Conservation (phyloP, 2,329 filamentous ascomycete species). For the Pseudogymnoascus sp. region DNA sequence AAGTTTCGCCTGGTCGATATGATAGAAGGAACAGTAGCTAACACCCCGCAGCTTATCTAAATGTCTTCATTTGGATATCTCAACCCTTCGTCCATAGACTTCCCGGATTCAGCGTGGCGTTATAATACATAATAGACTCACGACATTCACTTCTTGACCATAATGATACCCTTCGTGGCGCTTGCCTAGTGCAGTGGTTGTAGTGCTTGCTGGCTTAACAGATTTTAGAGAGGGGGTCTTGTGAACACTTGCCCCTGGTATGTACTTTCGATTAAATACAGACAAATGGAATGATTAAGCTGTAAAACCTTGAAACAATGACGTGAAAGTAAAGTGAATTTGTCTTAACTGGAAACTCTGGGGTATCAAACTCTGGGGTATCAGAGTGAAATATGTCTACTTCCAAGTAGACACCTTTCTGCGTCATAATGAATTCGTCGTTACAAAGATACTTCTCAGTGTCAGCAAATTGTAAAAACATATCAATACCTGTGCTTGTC, state of each 20-base stretch:
- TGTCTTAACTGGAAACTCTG: not conserved
- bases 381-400: not conserved
- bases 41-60: not conserved
- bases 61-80: conserved; percentile 6
- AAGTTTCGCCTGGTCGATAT: conserved; percentile 11
- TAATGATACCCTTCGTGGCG: conserved; percentile 8
- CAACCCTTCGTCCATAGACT: conserved; percentile 6
- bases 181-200: conserved; percentile 4
- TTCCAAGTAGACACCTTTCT: not conserved
- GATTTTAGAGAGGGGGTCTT: not conserved
- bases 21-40: not conserved
- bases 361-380: not conserved
- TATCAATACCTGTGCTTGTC: not conserved
- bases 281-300: not conserved
- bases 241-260: not conserved
- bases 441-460: not conserved
- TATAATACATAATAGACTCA: conserved; percentile 9
- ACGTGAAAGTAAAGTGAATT: not conserved
- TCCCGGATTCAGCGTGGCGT: conserved; percentile 9
- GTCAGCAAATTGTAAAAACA: not conserved
- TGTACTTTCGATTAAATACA: conserved; percentile 5
- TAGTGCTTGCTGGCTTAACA: conserved; percentile 5
- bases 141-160: conserved; percentile 7
- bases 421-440: not conserved
- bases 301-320: not conserved